Evolutionary conservation across 768 basidiomycete species (phyloP).

Genomic region (Royoungia palumana): DNA sequence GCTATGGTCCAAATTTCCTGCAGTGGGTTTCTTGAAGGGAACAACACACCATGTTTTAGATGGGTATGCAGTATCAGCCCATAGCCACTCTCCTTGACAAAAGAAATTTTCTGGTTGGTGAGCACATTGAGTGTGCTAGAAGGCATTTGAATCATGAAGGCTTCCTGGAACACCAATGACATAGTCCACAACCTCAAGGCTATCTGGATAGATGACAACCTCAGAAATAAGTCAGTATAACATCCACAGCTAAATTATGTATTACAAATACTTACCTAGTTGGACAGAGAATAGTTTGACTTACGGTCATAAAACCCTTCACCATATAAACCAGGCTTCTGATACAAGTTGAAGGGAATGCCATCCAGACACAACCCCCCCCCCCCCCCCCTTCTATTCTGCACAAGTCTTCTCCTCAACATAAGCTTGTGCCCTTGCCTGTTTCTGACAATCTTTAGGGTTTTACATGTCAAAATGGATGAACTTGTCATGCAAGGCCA

Average conservation of each 20-base stretch:
- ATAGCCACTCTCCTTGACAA: slow-evolving; percentile 10
- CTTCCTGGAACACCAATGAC: slow-evolving; percentile 7
- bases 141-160: slow-evolving; percentile 5
- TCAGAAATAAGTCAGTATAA: too few relatives aligned
- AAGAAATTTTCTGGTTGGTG: neutral
- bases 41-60: slow-evolving; percentile 17
- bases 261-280: slow-evolving; percentile 16
- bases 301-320: slow-evolving; percentile 17
- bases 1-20: slow-evolving; percentile 8
- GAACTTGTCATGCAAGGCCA: too few relatives aligned
- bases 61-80: slow-evolving; percentile 5
- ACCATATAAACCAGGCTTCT: slow-evolving; percentile 8
- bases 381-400: slow-evolving; percentile 1
- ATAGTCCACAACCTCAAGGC: slow-evolving; percentile 5
- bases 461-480: neutral
- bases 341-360: slow-evolving; percentile 9
- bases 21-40: slow-evolving; percentile 21
- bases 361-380: slow-evolving; percentile 7
- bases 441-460: too few relatives aligned
- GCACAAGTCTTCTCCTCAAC: neutral
- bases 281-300: slow-evolving; percentile 14
- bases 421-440: slow-evolving; percentile 3
- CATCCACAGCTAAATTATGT: too few relatives aligned
- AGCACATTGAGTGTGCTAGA: neutral
- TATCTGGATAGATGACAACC: neutral